These are phyloP conservation scores for Panicum miliaceum DNA, from an alignment of 176 grass and related monocot species.

Conservation along the genomic window DNA sequence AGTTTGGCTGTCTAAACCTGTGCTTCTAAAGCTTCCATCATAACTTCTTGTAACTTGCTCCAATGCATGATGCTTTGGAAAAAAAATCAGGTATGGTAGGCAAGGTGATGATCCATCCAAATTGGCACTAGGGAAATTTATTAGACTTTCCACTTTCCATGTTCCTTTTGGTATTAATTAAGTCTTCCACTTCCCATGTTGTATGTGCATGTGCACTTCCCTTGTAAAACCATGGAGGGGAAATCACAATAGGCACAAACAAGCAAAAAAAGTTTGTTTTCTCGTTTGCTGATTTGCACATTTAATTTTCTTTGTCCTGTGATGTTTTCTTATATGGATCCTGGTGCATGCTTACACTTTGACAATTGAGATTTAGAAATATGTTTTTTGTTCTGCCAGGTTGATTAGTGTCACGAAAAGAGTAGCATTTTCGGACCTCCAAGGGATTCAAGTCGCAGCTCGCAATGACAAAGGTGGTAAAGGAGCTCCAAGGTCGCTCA, in stretches of 20 bases:
- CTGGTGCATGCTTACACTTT: not conserved
- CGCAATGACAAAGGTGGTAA: not conserved
- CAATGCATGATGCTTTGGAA: too few relatives aligned
- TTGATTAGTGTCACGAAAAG: not conserved
- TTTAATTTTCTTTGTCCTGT: not conserved
- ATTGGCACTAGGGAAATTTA: too few relatives aligned
- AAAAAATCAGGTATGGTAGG: too few relatives aligned
- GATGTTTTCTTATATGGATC: not conserved
- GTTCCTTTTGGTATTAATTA: too few relatives aligned
- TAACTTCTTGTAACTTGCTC: too few relatives aligned
- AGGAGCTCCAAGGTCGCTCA: not conserved
- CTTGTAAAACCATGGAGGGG: not conserved
- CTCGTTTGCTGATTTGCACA: not conserved
- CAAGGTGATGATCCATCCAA: too few relatives aligned
- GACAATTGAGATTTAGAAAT: not conserved
- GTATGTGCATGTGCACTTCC: not conserved
- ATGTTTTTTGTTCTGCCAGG: not conserved
- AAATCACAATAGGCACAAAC: not conserved
- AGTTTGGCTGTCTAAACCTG: too few relatives aligned
- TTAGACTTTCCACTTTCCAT: too few relatives aligned
- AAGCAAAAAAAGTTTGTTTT: not conserved
- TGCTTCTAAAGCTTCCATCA: too few relatives aligned
- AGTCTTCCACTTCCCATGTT: too few relatives aligned
- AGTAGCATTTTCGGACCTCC: not conserved
- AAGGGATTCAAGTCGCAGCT: not conserved